Conservation (phyloP, 495 filamentous ascomycete species). For the Parmelia sp. region DNA sequence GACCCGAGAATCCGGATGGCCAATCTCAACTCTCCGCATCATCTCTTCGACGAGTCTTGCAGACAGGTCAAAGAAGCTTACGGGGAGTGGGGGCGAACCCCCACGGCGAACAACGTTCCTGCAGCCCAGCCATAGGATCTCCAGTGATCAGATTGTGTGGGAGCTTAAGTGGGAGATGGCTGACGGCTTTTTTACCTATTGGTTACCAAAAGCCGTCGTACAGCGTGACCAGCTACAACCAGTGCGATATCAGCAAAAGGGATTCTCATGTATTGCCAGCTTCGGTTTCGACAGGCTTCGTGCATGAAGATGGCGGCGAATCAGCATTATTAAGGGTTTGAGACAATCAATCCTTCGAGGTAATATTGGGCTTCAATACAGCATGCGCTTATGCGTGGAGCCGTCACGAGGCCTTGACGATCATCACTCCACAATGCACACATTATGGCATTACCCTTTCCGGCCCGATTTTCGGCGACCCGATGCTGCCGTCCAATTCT, state of each 20-base stretch:
- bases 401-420: constrained; percentile 1
- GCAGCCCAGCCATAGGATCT: constrained; percentile 1
- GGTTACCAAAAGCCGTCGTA: constrained; percentile 8
- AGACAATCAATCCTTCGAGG: not conserved
- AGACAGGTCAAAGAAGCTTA: constrained; percentile 13
- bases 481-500: not conserved
- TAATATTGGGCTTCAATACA: constrained; percentile 6
- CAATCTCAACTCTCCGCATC: not conserved
- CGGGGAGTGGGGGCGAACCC: not conserved
- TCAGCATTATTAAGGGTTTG: not conserved
- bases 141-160: constrained; percentile 1
- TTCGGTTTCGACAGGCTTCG: constrained; percentile 6
- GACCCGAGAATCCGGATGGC: not conserved
- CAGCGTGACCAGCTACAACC: not conserved
- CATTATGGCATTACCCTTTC: not conserved
- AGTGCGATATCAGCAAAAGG: not conserved
- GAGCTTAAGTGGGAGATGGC: constrained; percentile 2
- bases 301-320: constrained; percentile 7
- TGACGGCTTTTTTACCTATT: constrained; percentile 7
- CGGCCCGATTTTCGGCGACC: not conserved
- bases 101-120: constrained; percentile 7
- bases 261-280: constrained; percentile 4
- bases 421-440: constrained; percentile 3
- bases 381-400: constrained; percentile 1
- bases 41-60: not conserved